These are phyloP conservation scores for Astrephomene gubernaculifera DNA, from an alignment of 139 green algal species.

Conservation along the genomic window DNA sequence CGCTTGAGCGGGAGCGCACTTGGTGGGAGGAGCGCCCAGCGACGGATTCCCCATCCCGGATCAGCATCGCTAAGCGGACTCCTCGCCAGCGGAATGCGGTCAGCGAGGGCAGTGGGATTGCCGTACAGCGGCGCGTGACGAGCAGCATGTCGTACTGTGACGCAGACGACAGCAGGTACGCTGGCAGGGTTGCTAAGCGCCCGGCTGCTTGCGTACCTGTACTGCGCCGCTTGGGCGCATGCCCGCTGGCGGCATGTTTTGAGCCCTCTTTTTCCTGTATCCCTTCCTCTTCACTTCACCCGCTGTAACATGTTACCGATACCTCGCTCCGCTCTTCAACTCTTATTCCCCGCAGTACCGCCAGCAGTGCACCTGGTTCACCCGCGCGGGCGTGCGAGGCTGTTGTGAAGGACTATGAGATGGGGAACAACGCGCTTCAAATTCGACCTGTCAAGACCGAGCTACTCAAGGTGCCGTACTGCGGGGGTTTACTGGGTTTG, in stretches of 20 bases:
- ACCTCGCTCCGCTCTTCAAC: no score
- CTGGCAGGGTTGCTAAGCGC: no score
- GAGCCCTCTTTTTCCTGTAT: no score
- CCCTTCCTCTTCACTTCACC: no score
- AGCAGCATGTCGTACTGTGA: not conserved
- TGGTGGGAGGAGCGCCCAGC: not conserved
- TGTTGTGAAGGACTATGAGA: constrained; percentile 25
- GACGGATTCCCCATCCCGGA: not conserved
- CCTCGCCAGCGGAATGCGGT: not conserved
- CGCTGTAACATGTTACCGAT: no score
- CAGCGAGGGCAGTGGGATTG: not conserved
- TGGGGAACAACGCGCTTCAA: constrained; percentile 13
- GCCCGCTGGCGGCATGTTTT: no score
- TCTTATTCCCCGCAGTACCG: not conserved
- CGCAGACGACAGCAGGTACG: not conserved
- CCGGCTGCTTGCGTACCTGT: no score
- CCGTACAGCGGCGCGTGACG: no score
- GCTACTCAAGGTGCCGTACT: constrained; percentile 23
- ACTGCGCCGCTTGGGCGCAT: no score
- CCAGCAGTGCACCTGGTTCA: constrained; percentile 1
- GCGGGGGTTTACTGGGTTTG: not conserved
- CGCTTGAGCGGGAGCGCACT: not conserved
- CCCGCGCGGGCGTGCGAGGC: not conserved
- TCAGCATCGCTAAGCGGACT: not conserved
- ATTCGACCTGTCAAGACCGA: constrained; percentile 10